phyloP scores from a whole-genome alignment of 495 filamentous ascomycete genomes.

The Umbilicaria muhlenbergii region DNA sequence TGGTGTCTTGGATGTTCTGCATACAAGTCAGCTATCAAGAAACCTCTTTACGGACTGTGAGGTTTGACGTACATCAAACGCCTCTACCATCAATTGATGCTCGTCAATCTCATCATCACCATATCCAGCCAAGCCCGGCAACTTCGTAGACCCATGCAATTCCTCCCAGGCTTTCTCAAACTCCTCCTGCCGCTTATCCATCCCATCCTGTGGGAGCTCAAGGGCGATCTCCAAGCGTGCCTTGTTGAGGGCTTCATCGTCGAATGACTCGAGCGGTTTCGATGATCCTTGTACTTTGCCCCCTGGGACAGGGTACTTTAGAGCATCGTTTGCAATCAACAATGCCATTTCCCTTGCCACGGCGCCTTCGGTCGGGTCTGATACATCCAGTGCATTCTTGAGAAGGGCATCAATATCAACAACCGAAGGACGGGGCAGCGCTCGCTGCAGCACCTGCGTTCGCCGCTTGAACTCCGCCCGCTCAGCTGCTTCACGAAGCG shows the following conservation, averaged over 20 bases:
- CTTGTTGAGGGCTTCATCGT: slow-evolving; percentile 53
- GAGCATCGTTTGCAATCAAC: slow-evolving; percentile 67
- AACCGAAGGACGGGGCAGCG: slow-evolving; percentile 59
- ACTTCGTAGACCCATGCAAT: slow-evolving; percentile 35
- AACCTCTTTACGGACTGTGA: neutral
- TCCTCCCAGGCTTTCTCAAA: slow-evolving; percentile 56
- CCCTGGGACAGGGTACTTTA: slow-evolving; percentile 52
- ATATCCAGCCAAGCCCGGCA: slow-evolving; percentile 69
- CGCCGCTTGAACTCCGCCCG: slow-evolving; percentile 65
- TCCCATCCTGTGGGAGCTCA: slow-evolving; percentile 38
- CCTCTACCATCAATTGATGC: slow-evolving; percentile 39
- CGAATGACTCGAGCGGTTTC: slow-evolving; percentile 44
- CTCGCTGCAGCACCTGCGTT: slow-evolving; percentile 77
- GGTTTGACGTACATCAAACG: slow-evolving; percentile 44
- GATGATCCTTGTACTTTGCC: slow-evolving; percentile 45
- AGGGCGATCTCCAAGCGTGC: slow-evolving; percentile 63
- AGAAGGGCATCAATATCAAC: slow-evolving; percentile 59
- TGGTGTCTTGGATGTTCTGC: slow-evolving; percentile 52
- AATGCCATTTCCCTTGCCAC: slow-evolving; percentile 64
- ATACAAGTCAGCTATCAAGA: slow-evolving; percentile 24
- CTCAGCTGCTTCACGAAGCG: slow-evolving; percentile 54
- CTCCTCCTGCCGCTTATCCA: slow-evolving; percentile 34
- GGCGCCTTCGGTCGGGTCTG: slow-evolving; percentile 38
- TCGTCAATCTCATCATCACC: slow-evolving; percentile 54
- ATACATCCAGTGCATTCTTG: slow-evolving; percentile 34